Conservation (phyloP, 306 rosid genomes). For the Prunus mongolica region DNA sequence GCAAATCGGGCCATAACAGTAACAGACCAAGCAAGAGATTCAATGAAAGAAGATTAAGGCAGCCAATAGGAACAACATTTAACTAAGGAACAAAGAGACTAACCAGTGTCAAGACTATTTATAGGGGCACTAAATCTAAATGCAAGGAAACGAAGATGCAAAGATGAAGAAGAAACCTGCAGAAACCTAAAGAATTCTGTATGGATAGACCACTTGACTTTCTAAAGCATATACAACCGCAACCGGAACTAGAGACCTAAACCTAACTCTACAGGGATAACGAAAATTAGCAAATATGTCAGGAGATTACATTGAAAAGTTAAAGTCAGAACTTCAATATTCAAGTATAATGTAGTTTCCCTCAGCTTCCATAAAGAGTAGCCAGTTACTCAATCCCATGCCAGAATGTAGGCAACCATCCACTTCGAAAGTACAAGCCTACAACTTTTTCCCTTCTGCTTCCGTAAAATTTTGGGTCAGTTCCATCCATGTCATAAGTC, state of each 20-base stretch:
- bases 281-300: neutral
- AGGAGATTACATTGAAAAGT: conserved; percentile 6
- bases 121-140: conserved; percentile 2
- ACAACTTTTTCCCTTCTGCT: conserved; percentile 22
- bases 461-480: conserved; percentile 22
- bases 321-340: conserved; percentile 13
- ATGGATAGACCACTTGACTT: neutral
- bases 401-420: conserved; percentile 20
- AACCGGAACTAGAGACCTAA: conserved; percentile 3
- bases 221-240: conserved; percentile 17
- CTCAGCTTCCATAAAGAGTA: conserved; percentile 23
- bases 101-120: neutral
- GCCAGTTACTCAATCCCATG: conserved; percentile 27
- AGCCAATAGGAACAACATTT: neutral
- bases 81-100: conserved; percentile 3
- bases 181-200: conserved; percentile 19
- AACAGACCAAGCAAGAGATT: neutral
- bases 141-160: neutral
- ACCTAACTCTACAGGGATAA: conserved; percentile 4
- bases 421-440: conserved; percentile 10
- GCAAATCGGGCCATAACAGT: conserved; percentile 7
- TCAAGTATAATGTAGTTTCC: conserved; percentile 26
- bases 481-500: conserved; percentile 8
- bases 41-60: conserved; percentile 13
- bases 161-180: conserved; percentile 8